Evolutionary conservation across 2,329 filamentous ascomycete species (phyloP), one percentile per base, ranked within the genome.

Genomic region (Fusarium sp.): DNA sequence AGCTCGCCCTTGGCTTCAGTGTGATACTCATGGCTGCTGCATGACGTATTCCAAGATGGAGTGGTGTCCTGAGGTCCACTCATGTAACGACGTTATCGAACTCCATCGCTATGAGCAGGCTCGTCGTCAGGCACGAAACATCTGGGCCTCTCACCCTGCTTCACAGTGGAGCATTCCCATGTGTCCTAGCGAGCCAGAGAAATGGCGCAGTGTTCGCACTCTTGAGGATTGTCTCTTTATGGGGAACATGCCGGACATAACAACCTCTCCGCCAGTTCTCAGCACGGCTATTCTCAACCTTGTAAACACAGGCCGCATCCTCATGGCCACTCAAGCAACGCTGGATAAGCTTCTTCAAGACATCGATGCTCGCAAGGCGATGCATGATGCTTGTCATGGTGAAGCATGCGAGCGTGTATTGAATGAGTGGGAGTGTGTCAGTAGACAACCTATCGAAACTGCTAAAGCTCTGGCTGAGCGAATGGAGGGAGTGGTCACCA

Each of bases 11-110:
- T 56, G 50, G 43, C 19, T 72, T 25, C 61, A 55, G 27, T 78
- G 76, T 32, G 57, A 62, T 1, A 35, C 66, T 1, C 76, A 78
- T 43, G 71, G 68, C 3, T 78, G 76, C 58, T 78, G 76, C 51
- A 62, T 68, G 44, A 50, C 60, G 52, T 62, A 59, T 2, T 25
- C 41, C 40, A 61, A 44, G 15, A 59, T 65, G 25, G 25, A 65
- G n/a, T 49, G 40, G 43, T 77, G 75, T 19, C 55, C 57, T 2
- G 13, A 53, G 9, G 15, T 48, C 5, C 52, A 58, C 13, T 27
- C 44, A 3, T 75, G 72, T 48, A 11, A 25, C 17, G 17, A 54
- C 4, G 39, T 55, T 4, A 30, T 46, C 22, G 44, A 58, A 0
- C 22, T 75, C 14, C 68, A 75, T 40, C 48, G 46, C 7, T 75